Evolutionary conservation across 306 rosid species (phyloP), one percentile per base, ranked within the genome.

Genomic region (Lagenaria siceraria): DNA sequence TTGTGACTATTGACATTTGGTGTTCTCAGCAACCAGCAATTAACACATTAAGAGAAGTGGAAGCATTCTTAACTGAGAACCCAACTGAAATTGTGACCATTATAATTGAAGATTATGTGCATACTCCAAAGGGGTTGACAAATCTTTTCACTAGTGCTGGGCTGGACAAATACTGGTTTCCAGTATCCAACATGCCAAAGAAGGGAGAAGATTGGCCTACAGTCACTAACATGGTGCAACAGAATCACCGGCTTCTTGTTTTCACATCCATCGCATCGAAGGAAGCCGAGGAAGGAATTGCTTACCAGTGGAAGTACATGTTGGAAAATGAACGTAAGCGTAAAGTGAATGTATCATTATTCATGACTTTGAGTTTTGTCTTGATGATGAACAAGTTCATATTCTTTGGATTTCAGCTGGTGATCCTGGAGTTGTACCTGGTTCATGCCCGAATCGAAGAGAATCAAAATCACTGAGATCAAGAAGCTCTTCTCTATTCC

Each of bases 241-340:
- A 84, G 33, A 95, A 95, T 82, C 90, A 83, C 7, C 88, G 98
- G 33, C 97, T 95, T 85, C 87, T 95, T 84, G 97, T 95, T 82
- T 95, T 95, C 85, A 90, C 97, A 75, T 95, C 97, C 5, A 87
- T 80, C 61, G 86, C 92, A 56, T 86, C 97, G 15, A 95, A 95
- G 88, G 98, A 95, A 84, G 93, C 87, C 12, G 90, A 84, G 73
- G 98, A 95, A 85, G 98, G 97, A 81, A 80, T 95, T 73, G 97
- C 98, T 80, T 95, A 95, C 83, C 93, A 95, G 78, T 95, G 98
- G 98, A 90, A 76, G 80, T 88, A 95, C 87, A 90, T 95, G 92
- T 85, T 96, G 76, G 99, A 96, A 84, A 96, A 96, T 55, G 99
- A 96, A 81, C 10, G 98, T 95, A 80, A 83, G 99, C 83, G 24